Evolutionary conservation across 75 land plant genomes (phyloP), one percentile per base, ranked within the genome.

Genomic region (Pinus taeda): DNA sequence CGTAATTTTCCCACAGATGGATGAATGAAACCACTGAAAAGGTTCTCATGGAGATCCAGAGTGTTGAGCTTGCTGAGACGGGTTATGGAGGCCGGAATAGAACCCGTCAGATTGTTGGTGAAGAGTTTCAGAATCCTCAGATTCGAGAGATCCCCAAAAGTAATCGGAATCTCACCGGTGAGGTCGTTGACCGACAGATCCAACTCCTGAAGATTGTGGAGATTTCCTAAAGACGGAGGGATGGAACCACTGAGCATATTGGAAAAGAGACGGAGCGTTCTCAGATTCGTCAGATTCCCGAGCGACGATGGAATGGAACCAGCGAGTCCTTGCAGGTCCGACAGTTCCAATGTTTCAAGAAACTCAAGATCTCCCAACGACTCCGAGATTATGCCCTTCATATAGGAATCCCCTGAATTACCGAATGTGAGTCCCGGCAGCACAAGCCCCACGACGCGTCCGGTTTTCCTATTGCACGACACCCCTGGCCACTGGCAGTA

Each of bases 401-500:
- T 30, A 1, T 59, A 53, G 1, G 30, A 1, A 33, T 2, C 14
- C 15, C 67, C 42, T 56, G 62, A 42, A 24, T 71, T 49, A 55
- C 59, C 75, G 22, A 79, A 77, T 20, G 20, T 11, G 45, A 83
- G 76, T 3, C 83, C 85, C 18, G 91, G 82, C 3, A 80, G 85
- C 2, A 81, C 29, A 42, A 88, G 77, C 57, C 39, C 62, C 63
- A 79, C 79, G 15, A 90, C 90, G 14, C 88, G 76, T 57, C 81
- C 77, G 56, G 71, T 42, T 60, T 61, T 14, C 8, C 81, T 76
- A 66, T 81, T 78, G 76, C 92, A 90, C 3, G 66, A 58, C 2
- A 90, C 73, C 36, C 92, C 92, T 12, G 20, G 71, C 92, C 92
- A 90, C 0, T 49, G 1, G 30, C 67, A 55, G 78, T 78, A 83